These are phyloP conservation scores for Toxoplasma gondii DNA, from an alignment of 169 alveolate genomes.

Conservation along the genomic window DNA sequence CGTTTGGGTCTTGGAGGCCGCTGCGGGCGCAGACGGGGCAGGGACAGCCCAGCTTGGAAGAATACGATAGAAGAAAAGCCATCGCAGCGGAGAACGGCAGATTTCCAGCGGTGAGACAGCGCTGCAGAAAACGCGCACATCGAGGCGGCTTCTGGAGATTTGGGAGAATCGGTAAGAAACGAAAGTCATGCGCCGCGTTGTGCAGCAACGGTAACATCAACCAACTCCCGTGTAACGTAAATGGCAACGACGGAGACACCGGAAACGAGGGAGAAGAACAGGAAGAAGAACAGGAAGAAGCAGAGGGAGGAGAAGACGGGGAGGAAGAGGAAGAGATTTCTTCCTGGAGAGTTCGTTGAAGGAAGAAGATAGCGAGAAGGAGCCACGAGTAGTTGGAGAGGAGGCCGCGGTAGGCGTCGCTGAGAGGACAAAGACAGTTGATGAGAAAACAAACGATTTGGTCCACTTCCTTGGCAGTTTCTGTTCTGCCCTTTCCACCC, in stretches of 20 bases:
- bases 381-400: slow-evolving; percentile 41
- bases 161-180: background rate
- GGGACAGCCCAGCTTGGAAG: background rate
- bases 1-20: too few relatives aligned
- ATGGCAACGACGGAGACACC: background rate
- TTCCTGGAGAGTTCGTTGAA: background rate
- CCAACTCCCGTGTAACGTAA: background rate
- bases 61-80: background rate
- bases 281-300: background rate
- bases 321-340: background rate
- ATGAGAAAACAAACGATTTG: background rate
- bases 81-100: background rate
- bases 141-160: slow-evolving; percentile 5
- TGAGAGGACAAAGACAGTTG: background rate
- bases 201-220: background rate
- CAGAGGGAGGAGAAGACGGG: background rate
- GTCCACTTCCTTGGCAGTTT: background rate
- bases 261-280: background rate
- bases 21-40: background rate
- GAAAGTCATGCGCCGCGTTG: background rate
- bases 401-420: slow-evolving; percentile 32
- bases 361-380: background rate
- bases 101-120: background rate
- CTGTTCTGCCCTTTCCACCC: background rate
- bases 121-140: background rate